phyloP scores from a whole-genome alignment of 176 grass and related monocot genomes.

The Pontederia paniculata region DNA sequence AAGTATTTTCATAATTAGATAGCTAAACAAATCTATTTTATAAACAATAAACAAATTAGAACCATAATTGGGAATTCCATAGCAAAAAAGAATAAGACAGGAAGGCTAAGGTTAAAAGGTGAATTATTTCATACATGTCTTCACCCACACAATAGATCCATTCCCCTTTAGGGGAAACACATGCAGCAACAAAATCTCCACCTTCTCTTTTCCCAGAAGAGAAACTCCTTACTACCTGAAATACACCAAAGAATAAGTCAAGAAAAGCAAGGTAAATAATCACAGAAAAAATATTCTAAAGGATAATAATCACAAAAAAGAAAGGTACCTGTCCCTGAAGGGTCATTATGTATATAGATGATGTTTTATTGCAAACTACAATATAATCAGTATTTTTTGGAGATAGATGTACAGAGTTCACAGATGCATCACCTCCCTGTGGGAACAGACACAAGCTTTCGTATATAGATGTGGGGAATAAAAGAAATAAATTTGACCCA shows the following conservation, averaged over 20 bases:
- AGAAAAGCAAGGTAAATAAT: no score
- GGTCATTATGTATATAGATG: conserved; percentile 86
- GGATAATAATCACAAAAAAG: no score
- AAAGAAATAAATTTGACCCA: no score
- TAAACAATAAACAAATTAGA: not conserved
- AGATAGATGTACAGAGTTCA: conserved; percentile 89
- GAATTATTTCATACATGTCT: conserved; percentile 68
- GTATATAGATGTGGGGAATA: no score
- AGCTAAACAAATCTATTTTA: not conserved
- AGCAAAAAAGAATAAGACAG: no score
- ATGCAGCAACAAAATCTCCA: conserved; percentile 90
- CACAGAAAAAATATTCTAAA: no score
- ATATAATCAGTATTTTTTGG: conserved; percentile 94
- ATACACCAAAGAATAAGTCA: no score
- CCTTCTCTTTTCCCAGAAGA: conserved; percentile 92
- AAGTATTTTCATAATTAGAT: no score
- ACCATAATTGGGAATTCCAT: not conserved
- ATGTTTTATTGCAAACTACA: conserved; percentile 91
- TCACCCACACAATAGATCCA: conserved; percentile 99
- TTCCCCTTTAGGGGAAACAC: conserved; percentile 91
- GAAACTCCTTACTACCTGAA: conserved; percentile 89
- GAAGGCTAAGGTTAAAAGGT: not conserved
- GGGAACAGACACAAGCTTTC: conserved; percentile 7
- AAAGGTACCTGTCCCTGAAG: conserved; percentile 98
- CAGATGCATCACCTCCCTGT: conserved; percentile 84